phyloP scores from a whole-genome alignment of 306 rosid species.

The Casuarina equisetifolia region DNA sequence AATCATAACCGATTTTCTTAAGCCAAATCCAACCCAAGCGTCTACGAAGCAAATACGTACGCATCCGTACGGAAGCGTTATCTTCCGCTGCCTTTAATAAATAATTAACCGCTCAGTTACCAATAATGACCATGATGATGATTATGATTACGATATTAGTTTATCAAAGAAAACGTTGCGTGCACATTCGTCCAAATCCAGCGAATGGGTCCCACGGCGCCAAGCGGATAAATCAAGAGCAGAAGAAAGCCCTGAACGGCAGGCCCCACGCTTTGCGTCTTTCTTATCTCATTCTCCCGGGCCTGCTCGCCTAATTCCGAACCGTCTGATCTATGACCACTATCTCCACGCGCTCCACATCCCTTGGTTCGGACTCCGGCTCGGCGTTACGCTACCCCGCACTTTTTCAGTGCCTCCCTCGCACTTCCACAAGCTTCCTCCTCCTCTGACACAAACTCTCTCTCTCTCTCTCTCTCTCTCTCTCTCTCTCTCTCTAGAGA shows the following conservation, averaged over 20 bases:
- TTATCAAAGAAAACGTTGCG: background rate
- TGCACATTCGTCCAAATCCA: background rate
- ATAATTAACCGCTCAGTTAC: no score
- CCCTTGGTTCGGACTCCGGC: conserved; percentile 34
- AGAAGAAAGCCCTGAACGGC: background rate
- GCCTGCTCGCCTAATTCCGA: conserved; percentile 29
- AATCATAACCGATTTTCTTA: no score
- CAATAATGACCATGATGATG: no score
- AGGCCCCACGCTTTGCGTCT: conserved; percentile 25
- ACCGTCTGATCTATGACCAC: conserved; percentile 16
- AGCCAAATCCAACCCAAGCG: no score
- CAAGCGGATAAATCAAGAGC: conserved; percentile 19
- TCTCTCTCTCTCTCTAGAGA: conserved; percentile 5
- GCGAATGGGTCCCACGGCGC: conserved; percentile 10
- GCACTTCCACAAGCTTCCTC: conserved; percentile 19
- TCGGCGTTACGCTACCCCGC: conserved; percentile 40
- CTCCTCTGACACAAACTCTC: no score
- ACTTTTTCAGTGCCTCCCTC: conserved; percentile 26
- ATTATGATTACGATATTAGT: no score
- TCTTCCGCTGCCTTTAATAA: no score
- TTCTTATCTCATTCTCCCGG: conserved; percentile 26
- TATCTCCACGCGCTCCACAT: conserved; percentile 42
- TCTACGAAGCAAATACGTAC: no score
- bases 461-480: background rate
- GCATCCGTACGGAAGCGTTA: no score